Base-by-base conservation (phyloP, 805 yeast species). In the Saturnispora bothae region DNA sequence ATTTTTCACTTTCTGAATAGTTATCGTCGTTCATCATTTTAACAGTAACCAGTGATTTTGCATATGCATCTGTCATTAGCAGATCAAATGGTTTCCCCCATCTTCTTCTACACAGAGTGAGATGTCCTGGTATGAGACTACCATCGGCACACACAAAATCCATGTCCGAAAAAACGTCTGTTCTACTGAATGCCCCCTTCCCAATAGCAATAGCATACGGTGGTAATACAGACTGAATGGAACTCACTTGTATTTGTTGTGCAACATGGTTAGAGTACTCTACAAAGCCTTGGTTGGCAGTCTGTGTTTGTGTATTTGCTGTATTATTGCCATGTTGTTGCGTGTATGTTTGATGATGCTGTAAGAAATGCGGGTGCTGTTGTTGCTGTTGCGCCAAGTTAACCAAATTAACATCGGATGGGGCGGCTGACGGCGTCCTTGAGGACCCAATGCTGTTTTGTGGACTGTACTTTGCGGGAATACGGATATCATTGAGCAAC, bases 201-300 rank as follows among this genome's bases (percentile, higher is more conserved):
- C 92, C 92, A 31, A 83, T 59, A 0, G 88, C 81, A 42, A 82
- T 77, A 0, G 92, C 86, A 39, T 79, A 74, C 1, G 84, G 76
- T 3, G 88, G 84, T 48, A 82, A 78, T 0, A 78, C 80, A 1
- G 86, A 75, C 33, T 76, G 61, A 28, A 78, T 71, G 2, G 82
- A 75, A 19, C 82, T 73, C 47, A 78, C 68, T 41, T 75, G 78
- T 6, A 73, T 63, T 21, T 76, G 74, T 1, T 89, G 89, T 0
- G 88, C 83, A 20, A 79, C 75, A 53, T 81, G 81, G 47, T 77
- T 76, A 14, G 83, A 78, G 49, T 82, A 83, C 23, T 75, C 83
- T 37, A 72, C 80, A 52, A 81, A 82, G 33, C 70, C 65, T n/a
- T 33, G 39, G 8, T 48, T 10, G 32, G 38, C 5, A 17, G 8